phyloP scores from a whole-genome alignment of 805 yeast genomes.

The Candida yuanshanica region DNA sequence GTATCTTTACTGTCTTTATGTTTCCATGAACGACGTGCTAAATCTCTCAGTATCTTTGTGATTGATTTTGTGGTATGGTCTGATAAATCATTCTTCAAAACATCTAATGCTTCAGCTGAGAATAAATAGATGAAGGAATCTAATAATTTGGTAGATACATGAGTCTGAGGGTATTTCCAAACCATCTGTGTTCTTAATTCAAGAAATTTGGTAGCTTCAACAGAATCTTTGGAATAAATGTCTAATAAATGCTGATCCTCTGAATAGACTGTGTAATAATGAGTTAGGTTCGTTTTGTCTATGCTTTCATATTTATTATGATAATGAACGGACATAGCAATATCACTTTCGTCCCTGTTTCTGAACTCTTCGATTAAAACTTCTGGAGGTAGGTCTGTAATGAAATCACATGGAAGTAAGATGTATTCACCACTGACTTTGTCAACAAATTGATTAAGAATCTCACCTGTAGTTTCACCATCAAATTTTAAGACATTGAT shows the following conservation, averaged over 20 bases:
- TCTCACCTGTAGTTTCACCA: conserved; percentile 56
- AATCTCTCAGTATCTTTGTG: conserved; percentile 70
- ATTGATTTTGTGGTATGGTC: conserved; percentile 37
- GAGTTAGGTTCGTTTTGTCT: conserved; percentile 68
- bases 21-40: conserved; percentile 90
- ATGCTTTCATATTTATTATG: conserved; percentile 67
- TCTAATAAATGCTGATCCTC: conserved; percentile 57
- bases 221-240: conserved; percentile 59
- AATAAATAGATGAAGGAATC: conserved; percentile 71
- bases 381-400: conserved; percentile 90
- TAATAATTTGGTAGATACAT: conserved; percentile 69
- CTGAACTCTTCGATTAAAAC: conserved; percentile 79
- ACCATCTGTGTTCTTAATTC: conserved; percentile 79
- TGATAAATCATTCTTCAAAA: conserved; percentile 37
- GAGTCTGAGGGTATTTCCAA: conserved; percentile 80
- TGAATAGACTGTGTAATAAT: conserved; percentile 63
- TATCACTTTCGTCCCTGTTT: conserved; percentile 57
- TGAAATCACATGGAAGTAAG: conserved; percentile 89
- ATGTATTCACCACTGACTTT: conserved; percentile 50
- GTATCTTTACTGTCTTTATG: conserved; percentile 56
- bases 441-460: conserved; percentile 44
- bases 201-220: conserved; percentile 65
- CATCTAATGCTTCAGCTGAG: conserved; percentile 44
- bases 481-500: conserved; percentile 40
- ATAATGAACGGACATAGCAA: conserved; percentile 76